A percentile compares a stretch with the other conserved stretches of the same genome.
Conservation (phyloP, 352 stramenopile genomes). For the Phytophthora pistaciae region DNA sequence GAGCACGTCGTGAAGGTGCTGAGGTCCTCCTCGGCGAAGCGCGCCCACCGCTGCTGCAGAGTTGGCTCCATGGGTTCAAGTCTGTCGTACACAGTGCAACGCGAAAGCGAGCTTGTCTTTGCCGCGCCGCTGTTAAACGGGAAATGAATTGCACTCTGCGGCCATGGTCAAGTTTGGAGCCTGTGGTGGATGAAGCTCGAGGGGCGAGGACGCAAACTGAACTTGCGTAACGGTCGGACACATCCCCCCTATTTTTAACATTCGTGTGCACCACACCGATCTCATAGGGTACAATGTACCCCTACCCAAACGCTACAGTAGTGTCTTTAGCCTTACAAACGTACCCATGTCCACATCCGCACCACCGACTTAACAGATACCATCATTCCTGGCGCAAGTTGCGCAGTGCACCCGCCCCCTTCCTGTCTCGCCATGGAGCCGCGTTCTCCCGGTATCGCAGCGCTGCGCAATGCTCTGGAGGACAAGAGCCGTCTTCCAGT, state of each 20-base stretch:
- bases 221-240: conserved; percentile 23
- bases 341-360: background rate
- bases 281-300: background rate
- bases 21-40: conserved; percentile 62
- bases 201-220: conserved; percentile 19
- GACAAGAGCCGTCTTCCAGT: conserved; percentile 2
- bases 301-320: background rate
- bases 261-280: background rate
- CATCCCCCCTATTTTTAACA: conserved; percentile 13
- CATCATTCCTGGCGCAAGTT: conserved; percentile 20
- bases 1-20: conserved; percentile 41
- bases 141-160: conserved; percentile 16
- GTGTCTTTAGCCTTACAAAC: background rate
- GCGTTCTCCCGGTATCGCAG: conserved; percentile 8
- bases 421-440: conserved; percentile 23
- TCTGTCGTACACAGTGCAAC: background rate
- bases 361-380: background rate
- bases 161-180: background rate
- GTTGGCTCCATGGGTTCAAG: conserved; percentile 28
- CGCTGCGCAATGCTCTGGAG: conserved; percentile 20
- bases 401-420: background rate
- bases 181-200: background rate
- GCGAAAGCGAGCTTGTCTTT: conserved; percentile 6
- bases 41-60: conserved; percentile 44
- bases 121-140: conserved; percentile 24